These are phyloP conservation scores for Talaromyces piceae DNA, from an alignment of 2,329 filamentous ascomycete species.

Conservation along the genomic window DNA sequence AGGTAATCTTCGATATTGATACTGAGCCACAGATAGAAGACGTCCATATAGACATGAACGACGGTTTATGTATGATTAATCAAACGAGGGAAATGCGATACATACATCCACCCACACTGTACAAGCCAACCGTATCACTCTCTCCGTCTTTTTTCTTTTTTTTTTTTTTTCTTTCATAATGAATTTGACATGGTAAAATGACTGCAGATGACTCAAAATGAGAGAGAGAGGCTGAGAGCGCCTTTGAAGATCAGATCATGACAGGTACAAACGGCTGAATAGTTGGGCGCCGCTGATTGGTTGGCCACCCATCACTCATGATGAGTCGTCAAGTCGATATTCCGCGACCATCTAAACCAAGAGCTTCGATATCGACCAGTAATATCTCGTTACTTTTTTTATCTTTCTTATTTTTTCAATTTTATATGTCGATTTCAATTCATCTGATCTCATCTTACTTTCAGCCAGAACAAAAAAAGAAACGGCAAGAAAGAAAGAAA, in stretches of 20 bases:
- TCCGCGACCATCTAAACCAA: neutral
- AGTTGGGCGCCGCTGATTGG: conserved; percentile 4
- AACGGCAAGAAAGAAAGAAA: neutral
- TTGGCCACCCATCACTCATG: conserved; percentile 5
- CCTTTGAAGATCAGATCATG: neutral
- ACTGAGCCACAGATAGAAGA: no score
- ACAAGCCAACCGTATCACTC: no score
- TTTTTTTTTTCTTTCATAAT: no score
- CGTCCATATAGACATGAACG: no score
- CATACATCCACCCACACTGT: no score
- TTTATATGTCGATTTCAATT: no score
- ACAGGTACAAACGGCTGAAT: neutral
- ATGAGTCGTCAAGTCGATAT: conserved; percentile 11
- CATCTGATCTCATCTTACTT: no score
- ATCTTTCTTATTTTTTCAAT: neutral
- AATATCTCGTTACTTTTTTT: neutral
- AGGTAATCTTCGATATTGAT: no score
- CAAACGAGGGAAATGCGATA: no score
- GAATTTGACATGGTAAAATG: neutral
- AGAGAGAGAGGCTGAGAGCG: neutral
- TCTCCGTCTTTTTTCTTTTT: no score
- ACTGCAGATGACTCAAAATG: conserved; percentile 7
- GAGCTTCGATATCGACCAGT: neutral
- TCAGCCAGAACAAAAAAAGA: no score
- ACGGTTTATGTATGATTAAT: no score